Base-by-base conservation (phyloP, 1,139 yeast species). In the Pichia cactophila region DNA sequence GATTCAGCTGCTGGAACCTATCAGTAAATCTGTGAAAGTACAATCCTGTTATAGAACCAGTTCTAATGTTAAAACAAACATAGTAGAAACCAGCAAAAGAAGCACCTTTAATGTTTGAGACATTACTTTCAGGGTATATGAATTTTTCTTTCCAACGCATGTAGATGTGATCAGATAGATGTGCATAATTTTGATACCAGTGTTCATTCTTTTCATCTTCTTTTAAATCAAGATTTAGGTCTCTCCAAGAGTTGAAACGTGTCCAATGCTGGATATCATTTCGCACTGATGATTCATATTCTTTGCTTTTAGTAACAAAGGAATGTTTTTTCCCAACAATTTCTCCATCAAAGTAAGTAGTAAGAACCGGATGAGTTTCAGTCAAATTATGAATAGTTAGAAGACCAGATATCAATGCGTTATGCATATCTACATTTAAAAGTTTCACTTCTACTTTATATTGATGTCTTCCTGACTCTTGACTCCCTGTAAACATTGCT, bases 121-220 rank as follows among this genome's bases (percentile, higher is more conserved):
- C 71, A 47, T 79, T 69, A 23, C 89, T 81, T 66, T 89, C 95
- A 0, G 96, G 95, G 12, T 86, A 81, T 54, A 89, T 69, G 61
- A 87, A 88, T 60, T 81, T 80, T 64, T 90, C 97, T 66, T 90
- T 90, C 97, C 97, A 90, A 57, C 97, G 74, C 97, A 90, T 90
- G 64, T 81, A 90, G 7, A 90, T 69, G 60, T 73, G 79, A 50
- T 78, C 72, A 55, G 74, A 72, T 46, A 67, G 59, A 20, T 70
- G 52, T 42, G 68, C 68, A 3, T 41, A 3, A 49, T 67, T 61
- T 26, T 61, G 56, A 54, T 71, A 71, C 7, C 63, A 56, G 23
- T 64, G 59, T 2, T 54, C 44, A 46, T 64, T 64, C 20, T 56
- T 60, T 0, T 62, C 50, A 37, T 61, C 62, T 45, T 63, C 62